Evolutionary conservation across 2,329 filamentous ascomycete species (phyloP).

Genomic region (Penicillium paneum): DNA sequence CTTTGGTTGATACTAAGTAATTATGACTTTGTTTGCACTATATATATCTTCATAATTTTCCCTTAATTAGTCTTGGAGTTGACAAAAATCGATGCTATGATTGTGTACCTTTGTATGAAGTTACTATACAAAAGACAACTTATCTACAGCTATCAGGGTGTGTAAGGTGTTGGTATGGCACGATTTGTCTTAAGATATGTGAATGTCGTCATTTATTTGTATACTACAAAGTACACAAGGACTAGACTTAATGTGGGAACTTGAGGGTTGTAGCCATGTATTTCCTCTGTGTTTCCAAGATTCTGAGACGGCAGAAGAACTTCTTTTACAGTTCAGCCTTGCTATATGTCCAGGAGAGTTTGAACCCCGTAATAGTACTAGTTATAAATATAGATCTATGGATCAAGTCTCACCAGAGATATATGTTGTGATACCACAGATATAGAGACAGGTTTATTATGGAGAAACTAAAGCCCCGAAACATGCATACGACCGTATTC

Average conservation of each 20-base stretch:
- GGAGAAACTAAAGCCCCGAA: too few relatives aligned
- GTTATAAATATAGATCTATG: neutral
- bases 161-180: too few relatives aligned
- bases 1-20: too few relatives aligned
- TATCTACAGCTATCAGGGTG: too few relatives aligned
- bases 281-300: neutral
- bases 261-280: neutral
- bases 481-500: neutral
- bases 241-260: neutral
- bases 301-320: neutral
- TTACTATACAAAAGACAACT: too few relatives aligned
- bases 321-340: neutral
- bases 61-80: too few relatives aligned
- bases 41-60: too few relatives aligned
- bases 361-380: neutral
- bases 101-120: too few relatives aligned
- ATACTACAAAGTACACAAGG: neutral
- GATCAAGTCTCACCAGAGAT: neutral
- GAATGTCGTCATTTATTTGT: neutral
- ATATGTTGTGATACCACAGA: neutral
- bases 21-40: too few relatives aligned
- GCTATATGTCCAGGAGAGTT: neutral
- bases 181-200: neutral
- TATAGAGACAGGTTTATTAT: neutral
- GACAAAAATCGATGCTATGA: too few relatives aligned